Percentiles rank a stretch among this genome's conserved stretches.
Evolutionary conservation across 306 rosid species (phyloP).

Genomic region (Canavalia gladiata): DNA sequence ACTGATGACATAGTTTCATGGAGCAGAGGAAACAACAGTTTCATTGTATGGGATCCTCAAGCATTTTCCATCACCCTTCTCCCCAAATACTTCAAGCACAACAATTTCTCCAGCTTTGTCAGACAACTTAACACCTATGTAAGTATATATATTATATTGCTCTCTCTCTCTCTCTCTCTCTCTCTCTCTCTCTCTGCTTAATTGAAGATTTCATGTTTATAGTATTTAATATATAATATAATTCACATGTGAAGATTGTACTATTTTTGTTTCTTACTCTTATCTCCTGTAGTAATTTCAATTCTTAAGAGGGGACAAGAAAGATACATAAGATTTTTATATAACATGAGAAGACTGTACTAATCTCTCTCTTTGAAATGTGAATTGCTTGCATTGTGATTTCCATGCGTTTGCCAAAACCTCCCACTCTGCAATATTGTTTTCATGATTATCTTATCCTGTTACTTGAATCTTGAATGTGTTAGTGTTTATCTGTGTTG

Average conservation of each 20-base stretch:
- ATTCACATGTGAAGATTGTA: neutral
- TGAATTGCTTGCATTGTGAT: neutral
- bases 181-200: neutral
- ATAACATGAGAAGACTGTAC: conserved; percentile 10
- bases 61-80: conserved; percentile 67
- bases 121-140: conserved; percentile 89
- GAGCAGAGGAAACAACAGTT: conserved; percentile 77
- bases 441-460: neutral
- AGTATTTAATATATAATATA: neutral
- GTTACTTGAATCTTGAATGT: too few species aligned
- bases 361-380: neutral
- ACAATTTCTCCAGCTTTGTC: conserved; percentile 85
- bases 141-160: conserved; percentile 23
- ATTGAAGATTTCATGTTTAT: neutral
- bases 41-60: conserved; percentile 80
- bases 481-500: neutral
- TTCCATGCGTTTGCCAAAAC: neutral
- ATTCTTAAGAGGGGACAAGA: too few species aligned
- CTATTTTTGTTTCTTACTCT: neutral
- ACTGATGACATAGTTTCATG: conserved; percentile 76
- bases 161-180: too few species aligned
- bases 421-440: neutral
- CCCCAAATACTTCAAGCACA: conserved; percentile 83
- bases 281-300: neutral
- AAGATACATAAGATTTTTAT: conserved; percentile 13